Conservation (phyloP, 2,329 filamentous ascomycete genomes). For the Calonectria hawksworthii region DNA sequence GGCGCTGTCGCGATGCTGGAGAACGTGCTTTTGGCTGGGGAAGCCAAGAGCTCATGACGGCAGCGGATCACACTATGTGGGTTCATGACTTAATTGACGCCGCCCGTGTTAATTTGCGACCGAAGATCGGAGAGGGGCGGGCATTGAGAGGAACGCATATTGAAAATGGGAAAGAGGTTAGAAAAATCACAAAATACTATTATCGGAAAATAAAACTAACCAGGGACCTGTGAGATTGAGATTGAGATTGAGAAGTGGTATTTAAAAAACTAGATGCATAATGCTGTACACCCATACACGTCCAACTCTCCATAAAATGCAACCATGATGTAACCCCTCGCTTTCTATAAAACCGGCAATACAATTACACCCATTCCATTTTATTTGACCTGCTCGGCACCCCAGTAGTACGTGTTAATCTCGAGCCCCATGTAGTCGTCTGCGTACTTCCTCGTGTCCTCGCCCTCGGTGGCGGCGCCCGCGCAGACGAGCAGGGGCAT, state of each 20-base stretch:
- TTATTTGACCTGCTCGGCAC: slow-evolving; percentile 44
- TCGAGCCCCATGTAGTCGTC: slow-evolving; percentile 64
- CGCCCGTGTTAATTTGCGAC: not conserved
- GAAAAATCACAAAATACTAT: not conserved
- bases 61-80: slow-evolving; percentile 5
- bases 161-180: not conserved
- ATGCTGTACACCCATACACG: not conserved
- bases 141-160: not conserved
- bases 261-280: not conserved
- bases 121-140: not conserved
- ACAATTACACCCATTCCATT: not conserved
- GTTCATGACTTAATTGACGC: slow-evolving; percentile 18
- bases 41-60: slow-evolving; percentile 12
- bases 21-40: not conserved
- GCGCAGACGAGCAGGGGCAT: slow-evolving; percentile 71
- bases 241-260: not conserved
- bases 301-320: not conserved
- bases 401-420: slow-evolving; percentile 71
- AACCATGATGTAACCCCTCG: not conserved
- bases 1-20: not conserved
- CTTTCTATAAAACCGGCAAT: slow-evolving; percentile 2
- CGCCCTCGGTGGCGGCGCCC: slow-evolving; percentile 61
- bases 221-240: not conserved
- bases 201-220: not conserved
- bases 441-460: slow-evolving; percentile 58